Conservation (phyloP, 148 eudicot genomes). For the Rhododendron mucronatum region DNA sequence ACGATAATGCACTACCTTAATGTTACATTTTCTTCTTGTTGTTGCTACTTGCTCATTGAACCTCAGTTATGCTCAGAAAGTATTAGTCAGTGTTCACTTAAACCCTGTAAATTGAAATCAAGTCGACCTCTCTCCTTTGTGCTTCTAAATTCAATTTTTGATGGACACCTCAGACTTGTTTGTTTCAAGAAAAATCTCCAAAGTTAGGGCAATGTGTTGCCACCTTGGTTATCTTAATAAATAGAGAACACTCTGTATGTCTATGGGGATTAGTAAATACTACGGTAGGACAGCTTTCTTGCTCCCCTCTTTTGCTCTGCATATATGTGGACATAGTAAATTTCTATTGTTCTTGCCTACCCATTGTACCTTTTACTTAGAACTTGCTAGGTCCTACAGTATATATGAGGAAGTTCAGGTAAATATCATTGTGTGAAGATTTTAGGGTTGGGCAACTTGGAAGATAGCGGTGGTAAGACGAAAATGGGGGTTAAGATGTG, state of each 20-base stretch:
- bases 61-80: background rate
- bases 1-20: constrained; percentile 24
- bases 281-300: background rate
- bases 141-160: background rate
- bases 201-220: background rate
- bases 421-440: background rate
- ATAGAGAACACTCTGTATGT: background rate
- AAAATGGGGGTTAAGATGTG: background rate
- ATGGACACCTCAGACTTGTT: background rate
- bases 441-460: background rate
- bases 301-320: background rate
- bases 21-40: background rate
- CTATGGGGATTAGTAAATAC: background rate
- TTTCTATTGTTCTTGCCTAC: background rate
- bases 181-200: background rate
- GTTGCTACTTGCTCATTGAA: background rate
- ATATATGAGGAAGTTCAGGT: background rate
- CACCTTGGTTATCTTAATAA: background rate
- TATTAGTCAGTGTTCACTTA: background rate
- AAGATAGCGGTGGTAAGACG: background rate
- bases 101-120: background rate
- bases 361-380: background rate
- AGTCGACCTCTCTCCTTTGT: background rate
- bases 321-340: background rate
- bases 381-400: background rate